phyloP scores from a whole-genome alignment of 176 grass and related monocot genomes.

The Oryza nivara region DNA sequence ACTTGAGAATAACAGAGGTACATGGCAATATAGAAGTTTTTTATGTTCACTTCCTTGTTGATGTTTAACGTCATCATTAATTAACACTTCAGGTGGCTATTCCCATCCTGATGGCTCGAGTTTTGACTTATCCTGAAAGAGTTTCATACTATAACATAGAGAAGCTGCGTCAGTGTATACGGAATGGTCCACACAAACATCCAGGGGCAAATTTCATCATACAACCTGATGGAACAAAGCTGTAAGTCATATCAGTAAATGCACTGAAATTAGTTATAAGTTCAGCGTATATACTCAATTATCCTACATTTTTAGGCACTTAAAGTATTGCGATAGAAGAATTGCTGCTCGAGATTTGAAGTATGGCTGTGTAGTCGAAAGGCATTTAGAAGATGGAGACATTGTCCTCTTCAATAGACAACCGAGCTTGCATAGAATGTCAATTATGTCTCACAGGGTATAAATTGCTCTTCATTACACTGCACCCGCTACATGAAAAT shows the following conservation, averaged over 20 bases:
- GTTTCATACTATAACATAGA: conserved; percentile 88
- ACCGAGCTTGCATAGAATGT: conserved; percentile 98
- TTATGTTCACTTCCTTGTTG: conserved; percentile 16
- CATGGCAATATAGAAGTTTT: conserved; percentile 5
- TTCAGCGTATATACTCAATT: conserved; percentile 25
- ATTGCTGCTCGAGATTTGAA: conserved; percentile 81
- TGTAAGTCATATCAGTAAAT: conserved; percentile 59
- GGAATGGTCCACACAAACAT: conserved; percentile 91
- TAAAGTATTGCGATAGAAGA: conserved; percentile 82
- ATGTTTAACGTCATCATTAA: conserved; percentile 30
- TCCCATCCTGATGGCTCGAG: conserved; percentile 87
- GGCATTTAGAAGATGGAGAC: conserved; percentile 98
- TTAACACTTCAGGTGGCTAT: conserved; percentile 70
- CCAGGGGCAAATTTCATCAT: conserved; percentile 86
- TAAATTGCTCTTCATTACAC: conserved; percentile 22
- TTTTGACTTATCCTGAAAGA: conserved; percentile 90
- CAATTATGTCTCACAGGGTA: conserved; percentile 96
- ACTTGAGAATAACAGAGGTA: conserved; percentile 98
- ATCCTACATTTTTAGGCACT: conserved; percentile 54
- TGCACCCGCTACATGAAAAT: conserved; percentile 25
- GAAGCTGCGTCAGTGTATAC: conserved; percentile 79
- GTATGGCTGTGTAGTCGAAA: conserved; percentile 82
- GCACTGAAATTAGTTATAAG: conserved; percentile 30
- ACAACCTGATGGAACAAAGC: conserved; percentile 62
- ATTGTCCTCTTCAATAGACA: conserved; percentile 97